Evolutionary conservation across 305 asterid species (phyloP), one percentile per base, ranked within the genome.

Genomic region (Plantago coronopus): DNA sequence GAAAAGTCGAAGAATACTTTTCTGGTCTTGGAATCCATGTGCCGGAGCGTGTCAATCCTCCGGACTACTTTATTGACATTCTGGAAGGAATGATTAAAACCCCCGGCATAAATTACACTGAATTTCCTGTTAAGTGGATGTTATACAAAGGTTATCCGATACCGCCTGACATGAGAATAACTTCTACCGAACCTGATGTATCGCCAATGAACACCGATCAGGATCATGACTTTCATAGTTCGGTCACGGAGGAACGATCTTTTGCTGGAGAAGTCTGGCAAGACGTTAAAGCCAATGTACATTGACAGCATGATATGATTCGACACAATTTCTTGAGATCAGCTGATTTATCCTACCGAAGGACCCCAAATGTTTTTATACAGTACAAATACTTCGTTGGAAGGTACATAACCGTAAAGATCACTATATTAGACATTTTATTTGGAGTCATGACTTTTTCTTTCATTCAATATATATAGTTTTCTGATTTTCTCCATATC

Each of bases 61-160:
- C 98, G 2, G 98, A 93, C 73, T 74, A 89, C 75, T 93, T 62
- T 59, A 93, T 89, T 9, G 98, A 93, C 78, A 85, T 93, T 74
- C 76, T 93, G 81, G 98, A 93, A 72, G 98, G 97, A 54, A 66
- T 89, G 91, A 79, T 87, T 43, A 83, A 85, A 68, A 77, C 89
- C 76, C 78, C 87, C 8, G 81, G 68, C 12, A 69, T 78, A 65
- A 75, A 73, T 67, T 86, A 76, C 79, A 76, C 65, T 2, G 98
- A 89, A 74, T 94, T 93, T 70, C 96, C 97, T 12, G 76, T 93
- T 60, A 76, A 87, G 66, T 93, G 98, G 98, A 93, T 93, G 96
- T 76, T 74, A 67, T 81, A 83, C 63, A 93, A 93, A 22, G 94
- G 97, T 18, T 86, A 86, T 78, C 83, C 89, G 18, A 74, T 93